Evolutionary conservation across 2,329 filamentous ascomycete species (phyloP).

Genomic region (Fusarium euwallaceae): DNA sequence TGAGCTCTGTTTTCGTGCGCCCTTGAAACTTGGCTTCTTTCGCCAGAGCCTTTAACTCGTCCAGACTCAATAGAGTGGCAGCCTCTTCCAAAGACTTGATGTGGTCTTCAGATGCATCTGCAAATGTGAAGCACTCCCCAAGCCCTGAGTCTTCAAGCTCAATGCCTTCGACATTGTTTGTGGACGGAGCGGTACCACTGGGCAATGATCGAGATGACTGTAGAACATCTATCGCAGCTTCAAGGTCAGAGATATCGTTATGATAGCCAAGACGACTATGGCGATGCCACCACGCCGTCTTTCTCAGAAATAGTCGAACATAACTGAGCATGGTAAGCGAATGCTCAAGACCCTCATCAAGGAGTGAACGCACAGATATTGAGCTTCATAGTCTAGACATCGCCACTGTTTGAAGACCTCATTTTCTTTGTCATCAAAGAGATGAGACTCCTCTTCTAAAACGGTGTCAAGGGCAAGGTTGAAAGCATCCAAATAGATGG

Average conservation of each 20-base stretch:
- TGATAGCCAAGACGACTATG: constrained; percentile 83
- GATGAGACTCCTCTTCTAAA: constrained; percentile 85
- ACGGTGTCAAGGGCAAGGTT: constrained; percentile 93
- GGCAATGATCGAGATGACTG: constrained; percentile 72
- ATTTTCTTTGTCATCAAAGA: constrained; percentile 86
- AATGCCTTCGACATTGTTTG: constrained; percentile 46
- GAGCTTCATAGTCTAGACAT: constrained; percentile 81
- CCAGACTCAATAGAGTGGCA: constrained; percentile 82
- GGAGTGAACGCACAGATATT: constrained; percentile 80
- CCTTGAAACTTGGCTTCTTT: constrained; percentile 90
- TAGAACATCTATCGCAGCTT: constrained; percentile 73
- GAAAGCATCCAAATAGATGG: constrained; percentile 97
- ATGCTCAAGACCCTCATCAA: background rate
- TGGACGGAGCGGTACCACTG: constrained; percentile 10
- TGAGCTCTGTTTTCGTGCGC: constrained; percentile 86
- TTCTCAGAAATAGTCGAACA: constrained; percentile 91
- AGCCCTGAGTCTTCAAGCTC: constrained; percentile 61
- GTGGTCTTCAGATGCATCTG: constrained; percentile 79
- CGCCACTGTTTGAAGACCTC: constrained; percentile 84
- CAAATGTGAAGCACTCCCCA: constrained; percentile 77
- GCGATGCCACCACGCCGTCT: constrained; percentile 92
- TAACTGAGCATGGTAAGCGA: constrained; percentile 68
- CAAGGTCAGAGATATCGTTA: constrained; percentile 82
- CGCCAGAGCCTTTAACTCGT: constrained; percentile 86
- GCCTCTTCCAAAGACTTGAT: constrained; percentile 88